Evolutionary conservation across 2,329 filamentous ascomycete species (phyloP), one percentile per base, ranked within the genome.

Genomic region (Colletotrichum musae): DNA sequence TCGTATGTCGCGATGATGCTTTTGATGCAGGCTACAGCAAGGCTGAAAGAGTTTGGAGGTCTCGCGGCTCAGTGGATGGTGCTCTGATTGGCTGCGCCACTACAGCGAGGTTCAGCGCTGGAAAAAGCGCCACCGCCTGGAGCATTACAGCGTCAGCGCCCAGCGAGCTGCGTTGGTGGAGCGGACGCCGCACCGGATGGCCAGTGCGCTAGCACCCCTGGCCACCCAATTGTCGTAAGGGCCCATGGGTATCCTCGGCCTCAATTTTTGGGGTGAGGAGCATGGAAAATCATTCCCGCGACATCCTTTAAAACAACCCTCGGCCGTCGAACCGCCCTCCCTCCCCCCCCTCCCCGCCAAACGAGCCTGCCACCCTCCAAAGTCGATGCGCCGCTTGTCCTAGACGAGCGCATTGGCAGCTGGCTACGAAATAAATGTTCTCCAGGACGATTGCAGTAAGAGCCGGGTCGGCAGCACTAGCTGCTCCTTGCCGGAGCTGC

Each of bases 401-500:
- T 61, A 70, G 65, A 68, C 72, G 70, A 78, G 79, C 78, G 81
- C 80, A 80, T 81, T 74, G 77, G 74, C 70, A 75, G 72, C 74
- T 74, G 63, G 72, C 70, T 75, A 58, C 36, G 18, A 67, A 50
- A 78, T 77, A 84, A 83, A 90, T 91, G 89, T 89, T 88, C 79
- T 85, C 86, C 79, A 83, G 84, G 79, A 80, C 84, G 68, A 78
- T 90, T 73, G 80, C 82, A 75, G 77, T 81, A 75, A 86, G 88
- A 79, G 87, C 87, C 81, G 85, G 85, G 76, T 79, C 82, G 73
- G 84, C 85, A 75, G 85, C 84, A 73, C 80, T 81, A 75, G 77
- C 82, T 78, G 77, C 82, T 74, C 76, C 80, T 74, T 81, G 77
- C 75, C 77, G 80, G 70, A 79, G 82, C 78, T 83, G 80, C 73